These are phyloP conservation scores for Drechslerella coelobrocha DNA, from an alignment of 2,329 filamentous ascomycete species.

Conservation along the genomic window DNA sequence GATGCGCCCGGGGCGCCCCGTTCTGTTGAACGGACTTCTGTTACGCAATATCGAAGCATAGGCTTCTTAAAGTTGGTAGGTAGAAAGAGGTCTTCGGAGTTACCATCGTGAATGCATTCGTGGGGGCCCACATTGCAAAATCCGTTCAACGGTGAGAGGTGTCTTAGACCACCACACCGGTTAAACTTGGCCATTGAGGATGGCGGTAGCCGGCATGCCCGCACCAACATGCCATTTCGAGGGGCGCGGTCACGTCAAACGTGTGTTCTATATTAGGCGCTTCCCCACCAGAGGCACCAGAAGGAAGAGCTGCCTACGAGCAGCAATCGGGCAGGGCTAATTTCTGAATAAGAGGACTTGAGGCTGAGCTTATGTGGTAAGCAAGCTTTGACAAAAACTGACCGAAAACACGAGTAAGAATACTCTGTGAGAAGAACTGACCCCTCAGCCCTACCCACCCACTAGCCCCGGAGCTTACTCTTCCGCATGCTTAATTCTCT, in stretches of 20 bases:
- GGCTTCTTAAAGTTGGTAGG: not conserved
- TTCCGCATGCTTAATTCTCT: constrained; percentile 20
- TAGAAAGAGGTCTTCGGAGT: not conserved
- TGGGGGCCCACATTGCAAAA: not conserved
- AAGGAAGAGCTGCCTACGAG: constrained; percentile 5
- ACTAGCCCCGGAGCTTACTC: constrained; percentile 45
- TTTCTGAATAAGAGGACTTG: not conserved
- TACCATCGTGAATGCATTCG: not conserved
- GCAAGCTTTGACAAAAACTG: constrained; percentile 7
- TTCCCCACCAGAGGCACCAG: constrained; percentile 1
- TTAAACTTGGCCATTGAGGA: constrained; percentile 26
- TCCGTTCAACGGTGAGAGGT: not conserved
- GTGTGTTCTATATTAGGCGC: constrained; percentile 47
- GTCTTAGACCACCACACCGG: constrained; percentile 13
- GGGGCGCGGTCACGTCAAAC: constrained; percentile 28
- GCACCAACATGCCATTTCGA: constrained; percentile 36
- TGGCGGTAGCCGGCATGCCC: constrained; percentile 17
- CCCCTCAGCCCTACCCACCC: constrained; percentile 48
- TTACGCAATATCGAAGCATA: too few species aligned
- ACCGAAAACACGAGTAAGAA: constrained; percentile 10
- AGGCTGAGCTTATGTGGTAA: constrained; percentile 49
- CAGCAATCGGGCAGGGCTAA: not conserved
- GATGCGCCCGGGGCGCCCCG: not conserved
- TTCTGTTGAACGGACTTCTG: too few species aligned
- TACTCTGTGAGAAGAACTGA: not conserved